These are phyloP conservation scores for Stramenopiles sp. DNA, from an alignment of 352 stramenopile genomes.

Conservation along the genomic window DNA sequence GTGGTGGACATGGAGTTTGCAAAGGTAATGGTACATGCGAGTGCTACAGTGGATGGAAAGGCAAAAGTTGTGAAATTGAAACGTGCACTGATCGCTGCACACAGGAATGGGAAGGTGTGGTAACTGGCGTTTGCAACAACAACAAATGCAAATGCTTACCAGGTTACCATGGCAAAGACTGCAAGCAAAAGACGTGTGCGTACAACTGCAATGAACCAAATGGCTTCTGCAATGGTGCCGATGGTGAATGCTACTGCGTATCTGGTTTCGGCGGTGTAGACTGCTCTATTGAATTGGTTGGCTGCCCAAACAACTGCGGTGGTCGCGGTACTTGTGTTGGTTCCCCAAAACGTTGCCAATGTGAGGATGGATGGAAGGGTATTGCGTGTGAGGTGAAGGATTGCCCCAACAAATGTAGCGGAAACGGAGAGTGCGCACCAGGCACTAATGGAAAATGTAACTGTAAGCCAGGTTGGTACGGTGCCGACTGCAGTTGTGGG, in stretches of 20 bases:
- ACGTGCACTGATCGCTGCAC: neutral
- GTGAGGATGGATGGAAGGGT: neutral
- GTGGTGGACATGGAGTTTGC: neutral
- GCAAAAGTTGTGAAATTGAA: neutral
- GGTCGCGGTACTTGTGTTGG: neutral
- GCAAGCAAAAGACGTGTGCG: neutral
- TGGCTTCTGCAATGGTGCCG: neutral
- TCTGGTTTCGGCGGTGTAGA: constrained; percentile 1
- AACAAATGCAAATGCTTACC: neutral
- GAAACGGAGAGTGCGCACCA: constrained; percentile 2
- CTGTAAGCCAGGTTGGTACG: constrained; percentile 8
- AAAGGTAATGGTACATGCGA: neutral
- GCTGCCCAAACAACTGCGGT: neutral
- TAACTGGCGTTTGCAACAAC: neutral
- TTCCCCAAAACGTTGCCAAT: constrained; percentile 4
- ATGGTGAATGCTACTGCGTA: neutral
- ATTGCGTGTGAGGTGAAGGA: neutral
- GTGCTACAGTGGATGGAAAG: neutral
- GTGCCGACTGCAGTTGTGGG: neutral
- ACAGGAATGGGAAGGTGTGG: neutral
- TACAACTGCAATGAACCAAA: constrained; percentile 1
- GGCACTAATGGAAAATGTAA: neutral
- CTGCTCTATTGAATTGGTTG: constrained; percentile 1
- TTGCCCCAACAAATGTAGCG: neutral
- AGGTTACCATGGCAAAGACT: neutral